Base-by-base conservation (phyloP, 306 rosid species). In the Notholithocarpus densiflorus region DNA sequence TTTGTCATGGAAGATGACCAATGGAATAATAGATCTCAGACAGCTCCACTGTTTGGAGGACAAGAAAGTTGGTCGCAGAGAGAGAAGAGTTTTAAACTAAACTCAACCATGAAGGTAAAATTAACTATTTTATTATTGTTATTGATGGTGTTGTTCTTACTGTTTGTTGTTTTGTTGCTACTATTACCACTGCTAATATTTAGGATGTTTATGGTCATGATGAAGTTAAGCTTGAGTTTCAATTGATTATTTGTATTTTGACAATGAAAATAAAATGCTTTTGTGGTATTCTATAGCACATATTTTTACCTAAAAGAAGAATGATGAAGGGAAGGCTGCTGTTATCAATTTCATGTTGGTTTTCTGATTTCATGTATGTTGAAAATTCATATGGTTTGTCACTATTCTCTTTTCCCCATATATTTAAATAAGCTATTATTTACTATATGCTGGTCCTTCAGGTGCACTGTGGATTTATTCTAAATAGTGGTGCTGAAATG, bases 391-490 rank as follows among this genome's bases (percentile, higher is more conserved):
- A 17, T 34, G 18, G 17, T 40, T 72, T 29, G 3, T 72, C 29
- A 15, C 5, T 31, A 15, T 60, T 48, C 4, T 48, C 10, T 34
- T 24, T 13, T 18, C 2, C 17, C 17, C 53, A 11, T 12, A 13
- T 48, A 48, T 48, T 48, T 2, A 13, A 1, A 71, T 19, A 26
- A 61, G 40, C 74, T 54, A 55, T 82, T 75, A 55, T 78, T 75
- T 72, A 69, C 54, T 77, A 18, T 73, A 21, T 75, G 68, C 72
- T 82, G 51, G 26, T 75, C 64, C 13, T 55, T 80, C 81, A 95
- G 98, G 91, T 95, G 81, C 96, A 91, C 81, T 95, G 99, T 87
- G 99, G 99, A 81, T 93, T 95, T 84, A 90, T 93, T 82, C 82
- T 3, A 82, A 88, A 90, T 40, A 96, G 98, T 52, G 98, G 98